Evolutionary conservation across 768 basidiomycete genomes (phyloP), one percentile per base, ranked within the genome.

Genomic region (Boletus speciosus): DNA sequence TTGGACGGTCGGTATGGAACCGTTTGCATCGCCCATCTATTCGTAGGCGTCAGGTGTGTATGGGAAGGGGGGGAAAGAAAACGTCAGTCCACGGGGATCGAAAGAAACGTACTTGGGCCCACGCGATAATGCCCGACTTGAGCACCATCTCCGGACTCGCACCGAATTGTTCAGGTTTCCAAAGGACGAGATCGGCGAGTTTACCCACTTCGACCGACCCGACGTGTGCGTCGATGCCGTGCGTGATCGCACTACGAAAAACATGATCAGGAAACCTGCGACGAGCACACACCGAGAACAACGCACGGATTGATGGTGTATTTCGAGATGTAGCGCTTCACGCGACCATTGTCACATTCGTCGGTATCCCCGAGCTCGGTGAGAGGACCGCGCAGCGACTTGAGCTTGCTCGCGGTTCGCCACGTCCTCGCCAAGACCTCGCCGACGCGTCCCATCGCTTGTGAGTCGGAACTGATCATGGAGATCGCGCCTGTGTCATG

Each of bases 381-480:
- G 43, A 98, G 75, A 5, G 93, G 86, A 0, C 97, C 97, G 27
- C 80, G 74, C 56, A 88, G 75, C 43, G 86, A 83, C 51, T 81
- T 81, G 88, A 99, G 87, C 77, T 99, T 99, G 70, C 89, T 90
- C 32, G 97, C 97, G 0, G 97, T 98, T 42, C 95, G 78, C 97
- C 97, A 99, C 0, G 97, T 97, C 49, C 97, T 76, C 42, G 86
- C 82, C 2, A 93, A 75, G 16, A 98, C 96, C 69, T 99, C 97
- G 10, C 93, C 97, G 6, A 99, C 93, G 16, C 96, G 84, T 10
- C 96, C 95, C 97, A 99, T 98, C 0, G 97, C 97, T 70, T 98
- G 97, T 3, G 93, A 88, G 68, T 99, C 97, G 3, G 91, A 93
- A 60, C 88, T 90, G 60, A 98, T 95, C 85, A 98, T 98, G 3